Percentiles rank a stretch among this genome's conserved stretches.
Evolutionary conservation across 73 alveolate genomes (phyloP).

Genomic region (Paramecium caudatum): DNA sequence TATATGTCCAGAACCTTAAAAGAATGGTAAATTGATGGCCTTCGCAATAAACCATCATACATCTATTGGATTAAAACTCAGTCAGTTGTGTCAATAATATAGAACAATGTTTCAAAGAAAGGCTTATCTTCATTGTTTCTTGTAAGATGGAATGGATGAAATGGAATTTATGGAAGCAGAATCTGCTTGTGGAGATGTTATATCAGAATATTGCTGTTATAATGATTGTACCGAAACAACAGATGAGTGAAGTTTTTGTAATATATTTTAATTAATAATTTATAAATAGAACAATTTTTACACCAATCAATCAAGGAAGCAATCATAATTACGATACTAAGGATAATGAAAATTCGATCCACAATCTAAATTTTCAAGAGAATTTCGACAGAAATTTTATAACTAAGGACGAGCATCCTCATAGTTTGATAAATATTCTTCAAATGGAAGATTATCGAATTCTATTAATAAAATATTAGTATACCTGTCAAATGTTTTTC

Average conservation of each 20-base stretch:
- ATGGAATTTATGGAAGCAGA: neutral
- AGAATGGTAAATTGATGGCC: neutral
- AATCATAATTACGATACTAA: conserved; percentile 1
- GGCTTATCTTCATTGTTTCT: neutral
- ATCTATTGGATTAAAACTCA: neutral
- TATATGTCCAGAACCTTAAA: neutral
- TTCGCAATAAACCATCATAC: conserved; percentile 36
- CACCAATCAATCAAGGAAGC: neutral
- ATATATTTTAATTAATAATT: neutral
- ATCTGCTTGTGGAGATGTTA: conserved; percentile 5
- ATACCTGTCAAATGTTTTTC: neutral
- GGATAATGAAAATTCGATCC: neutral
- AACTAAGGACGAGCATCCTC: conserved; percentile 52
- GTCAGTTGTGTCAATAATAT: neutral
- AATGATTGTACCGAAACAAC: neutral
- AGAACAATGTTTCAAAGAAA: neutral
- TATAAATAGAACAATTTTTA: neutral
- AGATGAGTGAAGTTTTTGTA: conserved; percentile 24
- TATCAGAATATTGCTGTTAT: conserved; percentile 16
- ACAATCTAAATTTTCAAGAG: neutral
- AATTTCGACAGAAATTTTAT: neutral
- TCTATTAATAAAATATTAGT: neutral
- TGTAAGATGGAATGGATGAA: conserved; percentile 5
- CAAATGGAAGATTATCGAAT: neutral
- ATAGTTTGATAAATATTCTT: neutral